phyloP scores from a whole-genome alignment of 345 rosid genomes.

The Orychophragmus violaceus region DNA sequence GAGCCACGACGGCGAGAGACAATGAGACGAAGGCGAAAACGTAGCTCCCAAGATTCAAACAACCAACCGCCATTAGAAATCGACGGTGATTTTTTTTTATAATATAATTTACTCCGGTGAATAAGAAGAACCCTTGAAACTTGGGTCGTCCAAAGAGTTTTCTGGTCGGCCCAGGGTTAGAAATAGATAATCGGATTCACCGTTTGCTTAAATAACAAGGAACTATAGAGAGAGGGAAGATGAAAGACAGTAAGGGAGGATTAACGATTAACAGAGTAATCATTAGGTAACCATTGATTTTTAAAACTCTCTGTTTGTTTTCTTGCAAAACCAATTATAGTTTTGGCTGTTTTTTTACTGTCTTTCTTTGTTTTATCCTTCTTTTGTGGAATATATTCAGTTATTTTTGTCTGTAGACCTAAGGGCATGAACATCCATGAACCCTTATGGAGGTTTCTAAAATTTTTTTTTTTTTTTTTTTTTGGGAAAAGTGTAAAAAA shows the following conservation, averaged over 20 bases:
- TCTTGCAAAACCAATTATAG: slow-evolving; percentile 22
- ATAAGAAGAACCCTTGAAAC: not conserved
- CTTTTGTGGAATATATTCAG: slow-evolving; percentile 22
- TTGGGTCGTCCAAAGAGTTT: not conserved
- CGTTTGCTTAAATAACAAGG: not conserved
- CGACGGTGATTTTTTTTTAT: not conserved
- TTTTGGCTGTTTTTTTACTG: slow-evolving; percentile 11
- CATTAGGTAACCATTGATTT: slow-evolving; percentile 19
- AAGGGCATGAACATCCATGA: too few relatives aligned
- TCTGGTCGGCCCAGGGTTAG: not conserved
- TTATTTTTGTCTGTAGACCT: slow-evolving; percentile 9
- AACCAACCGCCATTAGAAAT: not conserved
- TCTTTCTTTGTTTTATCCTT: slow-evolving; percentile 23
- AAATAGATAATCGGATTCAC: not conserved
- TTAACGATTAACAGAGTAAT: slow-evolving; percentile 28
- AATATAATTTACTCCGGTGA: not conserved
- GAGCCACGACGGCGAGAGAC: not conserved
- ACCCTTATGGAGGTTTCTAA: too few relatives aligned
- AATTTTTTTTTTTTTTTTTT: too few relatives aligned
- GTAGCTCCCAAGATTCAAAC: not conserved
- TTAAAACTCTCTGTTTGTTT: slow-evolving; percentile 3
- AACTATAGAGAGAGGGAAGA: not conserved
- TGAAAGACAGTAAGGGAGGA: slow-evolving; percentile 16
- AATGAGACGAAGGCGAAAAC: not conserved
- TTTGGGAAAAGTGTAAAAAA: too few relatives aligned